Percentiles rank a stretch among this genome's conserved stretches.
phyloP scores from a whole-genome alignment of 2,329 filamentous ascomycete species.

The Colletotrichum echinochloae region DNA sequence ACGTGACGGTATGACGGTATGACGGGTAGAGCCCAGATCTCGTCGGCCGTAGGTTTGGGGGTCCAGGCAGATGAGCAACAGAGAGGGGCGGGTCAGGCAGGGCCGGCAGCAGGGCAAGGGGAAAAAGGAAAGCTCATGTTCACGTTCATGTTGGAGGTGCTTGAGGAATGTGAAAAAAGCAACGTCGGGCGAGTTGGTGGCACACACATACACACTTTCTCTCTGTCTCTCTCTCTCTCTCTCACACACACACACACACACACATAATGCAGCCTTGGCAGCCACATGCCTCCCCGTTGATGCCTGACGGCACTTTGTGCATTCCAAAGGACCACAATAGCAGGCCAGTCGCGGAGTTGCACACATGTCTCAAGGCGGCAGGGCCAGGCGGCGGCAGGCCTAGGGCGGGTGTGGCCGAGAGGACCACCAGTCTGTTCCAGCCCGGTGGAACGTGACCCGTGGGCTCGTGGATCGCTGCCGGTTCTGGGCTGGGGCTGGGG shows the following conservation, averaged over 20 bases:
- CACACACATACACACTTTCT: no score
- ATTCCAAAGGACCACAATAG: neutral
- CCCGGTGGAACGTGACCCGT: conserved; percentile 34
- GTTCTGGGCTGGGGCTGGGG: neutral
- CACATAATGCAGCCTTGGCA: conserved; percentile 10
- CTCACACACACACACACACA: no score
- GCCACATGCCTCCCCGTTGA: conserved; percentile 5
- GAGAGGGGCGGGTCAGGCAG: neutral
- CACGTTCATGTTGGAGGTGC: conserved; percentile 10
- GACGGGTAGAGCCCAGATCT: conserved; percentile 3
- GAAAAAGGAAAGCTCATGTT: neutral
- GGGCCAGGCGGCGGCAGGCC: conserved; percentile 28
- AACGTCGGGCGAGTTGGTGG: conserved; percentile 5
- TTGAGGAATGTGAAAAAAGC: conserved; percentile 34
- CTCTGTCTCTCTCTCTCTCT: no score
- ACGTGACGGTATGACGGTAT: no score
- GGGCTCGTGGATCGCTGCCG: conserved; percentile 32
- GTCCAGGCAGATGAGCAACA: conserved; percentile 1
- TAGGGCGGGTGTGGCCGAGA: neutral
- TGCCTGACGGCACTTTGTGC: neutral
- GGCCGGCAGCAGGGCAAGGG: neutral
- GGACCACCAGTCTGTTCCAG: neutral
- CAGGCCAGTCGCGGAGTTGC: conserved; percentile 19
- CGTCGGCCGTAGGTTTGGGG: conserved; percentile 9
- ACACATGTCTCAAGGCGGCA: conserved; percentile 29